Evolutionary conservation across 257 asterid genomes (phyloP).

Genomic region (Lavandula angustifolia): DNA sequence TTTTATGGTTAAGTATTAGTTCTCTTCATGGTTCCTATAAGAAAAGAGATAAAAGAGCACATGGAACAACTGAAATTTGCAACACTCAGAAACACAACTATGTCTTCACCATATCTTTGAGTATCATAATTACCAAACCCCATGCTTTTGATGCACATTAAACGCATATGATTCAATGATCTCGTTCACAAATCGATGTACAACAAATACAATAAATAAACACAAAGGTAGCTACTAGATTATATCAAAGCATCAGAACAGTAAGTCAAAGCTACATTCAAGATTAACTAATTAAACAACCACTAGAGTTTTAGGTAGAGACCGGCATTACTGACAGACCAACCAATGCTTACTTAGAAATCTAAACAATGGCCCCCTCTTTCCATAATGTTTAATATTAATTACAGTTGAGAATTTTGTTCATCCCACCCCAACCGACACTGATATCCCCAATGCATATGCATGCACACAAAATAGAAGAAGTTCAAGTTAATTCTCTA

Average conservation of each 20-base stretch:
- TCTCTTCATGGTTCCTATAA: neutral
- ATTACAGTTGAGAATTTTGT: neutral
- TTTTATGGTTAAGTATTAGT: neutral
- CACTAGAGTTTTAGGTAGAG: conserved; percentile 21
- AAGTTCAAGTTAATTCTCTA: conserved; percentile 14
- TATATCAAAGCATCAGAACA: conserved; percentile 19
- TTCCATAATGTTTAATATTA: conserved; percentile 20
- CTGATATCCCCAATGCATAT: neutral
- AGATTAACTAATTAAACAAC: conserved; percentile 27
- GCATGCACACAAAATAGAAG: conserved; percentile 1
- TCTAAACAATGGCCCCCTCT: conserved; percentile 3
- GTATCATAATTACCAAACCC: neutral
- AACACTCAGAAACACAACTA: neutral
- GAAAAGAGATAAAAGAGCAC: neutral
- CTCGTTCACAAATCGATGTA: conserved; percentile 5
- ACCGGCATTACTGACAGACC: conserved; percentile 8
- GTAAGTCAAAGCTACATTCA: conserved; percentile 25
- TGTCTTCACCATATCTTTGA: neutral
- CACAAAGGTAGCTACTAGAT: neutral
- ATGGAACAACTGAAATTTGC: conserved; percentile 2
- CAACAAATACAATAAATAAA: neutral
- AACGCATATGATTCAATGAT: neutral
- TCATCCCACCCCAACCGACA: neutral
- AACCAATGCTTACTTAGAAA: conserved; percentile 18
- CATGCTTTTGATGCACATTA: neutral